Base-by-base conservation (phyloP, 2,329 filamentous ascomycete genomes). In the Fusarium luffae region DNA sequence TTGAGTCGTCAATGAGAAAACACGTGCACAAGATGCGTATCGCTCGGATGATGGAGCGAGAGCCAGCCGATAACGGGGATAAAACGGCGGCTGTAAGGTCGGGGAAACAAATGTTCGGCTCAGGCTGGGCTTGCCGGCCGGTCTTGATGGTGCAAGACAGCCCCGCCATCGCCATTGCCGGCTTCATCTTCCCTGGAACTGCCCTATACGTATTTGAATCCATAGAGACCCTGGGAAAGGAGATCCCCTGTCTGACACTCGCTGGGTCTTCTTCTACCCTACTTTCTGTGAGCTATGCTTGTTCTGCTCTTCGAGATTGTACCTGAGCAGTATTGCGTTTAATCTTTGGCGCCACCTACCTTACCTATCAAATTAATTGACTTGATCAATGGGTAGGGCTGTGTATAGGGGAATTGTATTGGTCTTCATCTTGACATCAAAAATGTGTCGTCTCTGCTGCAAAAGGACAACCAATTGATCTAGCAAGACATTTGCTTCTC, bases 211-310 rank as follows among this genome's bases (percentile, higher is more conserved):
- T 51, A 51, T 51, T 41, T 49, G 43, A 46, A 63, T 40, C 70
- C 68, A 75, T 67, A 54, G 43, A 60, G 51, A 62, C 71, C 73
- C 73, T 70, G 64, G 73, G 41, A 59, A 58, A 48, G 48, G 7
- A 51, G 21, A 16, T 54, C 56, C 73, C 73, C 60, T 73, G 70
- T 75, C 73, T 75, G 47, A 43, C 73, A 74, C 70, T 54, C 59
- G 52, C 55, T 41, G 37, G 52, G 28, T 34, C 18, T 28, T 47
- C 10, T 41, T 59, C 49, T 41, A 21, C 42, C 42, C 25, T 55
- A 30, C 28, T 34, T 34, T 21, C 32, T 27, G 21, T 41, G 18
- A 21, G 30, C 21, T n/a, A 19, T 19, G 19, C 7, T 23, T 51
- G 21, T 51, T 40, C 32, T 51, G 21, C 48, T 21, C 48, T 51